Evolutionary conservation across 305 asterid genomes (phyloP).

Genomic region (Ajuga reptans): DNA sequence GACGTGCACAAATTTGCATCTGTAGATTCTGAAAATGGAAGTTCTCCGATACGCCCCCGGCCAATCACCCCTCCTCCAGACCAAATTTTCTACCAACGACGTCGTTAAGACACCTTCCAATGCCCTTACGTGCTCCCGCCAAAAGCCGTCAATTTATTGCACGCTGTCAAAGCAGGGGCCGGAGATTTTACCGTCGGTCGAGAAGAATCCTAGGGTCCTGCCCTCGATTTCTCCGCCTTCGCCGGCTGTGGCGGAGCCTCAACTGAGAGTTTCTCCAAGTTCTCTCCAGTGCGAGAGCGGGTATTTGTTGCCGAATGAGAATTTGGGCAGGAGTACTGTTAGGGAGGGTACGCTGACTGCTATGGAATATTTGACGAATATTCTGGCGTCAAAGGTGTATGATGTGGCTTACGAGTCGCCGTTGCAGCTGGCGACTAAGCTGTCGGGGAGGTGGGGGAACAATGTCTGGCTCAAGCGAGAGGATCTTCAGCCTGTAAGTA

Average conservation of each 20-base stretch:
- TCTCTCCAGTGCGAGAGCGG: constrained; percentile 59
- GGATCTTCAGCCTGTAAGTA: constrained; percentile 50
- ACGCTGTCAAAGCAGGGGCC: constrained; percentile 34
- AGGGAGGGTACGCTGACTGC: constrained; percentile 29
- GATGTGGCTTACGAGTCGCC: constrained; percentile 53
- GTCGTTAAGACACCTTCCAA: constrained; percentile 14
- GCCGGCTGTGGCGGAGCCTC: constrained; percentile 24
- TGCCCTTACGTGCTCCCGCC: constrained; percentile 22
- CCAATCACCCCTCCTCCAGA: constrained; percentile 25
- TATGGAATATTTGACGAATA: constrained; percentile 46
- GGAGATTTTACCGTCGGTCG: constrained; percentile 26
- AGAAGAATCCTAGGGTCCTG: constrained; percentile 15
- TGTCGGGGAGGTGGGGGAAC: constrained; percentile 45
- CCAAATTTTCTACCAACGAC: constrained; percentile 26
- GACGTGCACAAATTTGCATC: neutral
- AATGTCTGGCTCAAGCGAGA: constrained; percentile 53
- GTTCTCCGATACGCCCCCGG: constrained; percentile 31
- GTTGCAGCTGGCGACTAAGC: constrained; percentile 41
- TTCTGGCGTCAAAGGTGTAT: constrained; percentile 46
- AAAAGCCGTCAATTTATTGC: constrained; percentile 24
- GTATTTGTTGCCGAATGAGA: constrained; percentile 32
- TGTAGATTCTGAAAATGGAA: constrained; percentile 35
- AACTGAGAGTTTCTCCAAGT: constrained; percentile 38
- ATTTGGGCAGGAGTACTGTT: constrained; percentile 22
- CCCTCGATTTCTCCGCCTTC: constrained; percentile 19